Evolutionary conservation across 2,329 filamentous ascomycete genomes (phyloP).

Genomic region (Colletotrichum orchidophilum): DNA sequence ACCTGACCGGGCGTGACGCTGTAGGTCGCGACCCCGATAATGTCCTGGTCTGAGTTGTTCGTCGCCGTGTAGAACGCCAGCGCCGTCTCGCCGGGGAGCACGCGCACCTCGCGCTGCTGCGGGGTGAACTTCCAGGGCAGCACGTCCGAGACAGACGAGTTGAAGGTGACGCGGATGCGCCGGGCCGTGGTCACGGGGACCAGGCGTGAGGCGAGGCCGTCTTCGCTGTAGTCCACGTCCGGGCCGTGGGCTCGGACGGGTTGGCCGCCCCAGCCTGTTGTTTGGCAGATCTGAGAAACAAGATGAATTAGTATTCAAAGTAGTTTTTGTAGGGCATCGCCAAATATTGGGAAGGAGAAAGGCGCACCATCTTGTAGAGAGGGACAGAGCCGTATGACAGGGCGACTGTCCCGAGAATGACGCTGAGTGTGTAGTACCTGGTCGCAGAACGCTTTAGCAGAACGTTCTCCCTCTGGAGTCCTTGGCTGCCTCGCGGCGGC

Average conservation of each 20-base stretch:
- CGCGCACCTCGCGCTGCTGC: constrained; percentile 95
- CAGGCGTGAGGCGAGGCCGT: constrained; percentile 79
- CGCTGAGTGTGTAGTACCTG: constrained; percentile 79
- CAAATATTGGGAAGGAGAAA: background rate
- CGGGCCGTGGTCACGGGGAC: constrained; percentile 82
- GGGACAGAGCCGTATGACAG: constrained; percentile 86
- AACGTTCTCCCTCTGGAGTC: background rate
- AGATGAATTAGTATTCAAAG: too few relatives aligned
- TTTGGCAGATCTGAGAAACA: constrained; percentile 75
- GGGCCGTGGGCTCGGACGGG: constrained; percentile 80
- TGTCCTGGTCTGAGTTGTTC: constrained; percentile 89
- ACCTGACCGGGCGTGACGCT: constrained; percentile 96
- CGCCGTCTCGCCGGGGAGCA: constrained; percentile 95
- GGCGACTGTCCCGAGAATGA: constrained; percentile 82
- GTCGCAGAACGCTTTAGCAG: constrained; percentile 33
- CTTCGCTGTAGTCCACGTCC: constrained; percentile 54
- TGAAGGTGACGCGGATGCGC: constrained; percentile 95
- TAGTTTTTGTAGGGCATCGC: constrained; percentile 19
- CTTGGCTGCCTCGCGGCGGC: background rate
- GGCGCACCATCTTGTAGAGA: constrained; percentile 82
- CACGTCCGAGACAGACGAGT: constrained; percentile 92
- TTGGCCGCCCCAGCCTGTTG: constrained; percentile 91
- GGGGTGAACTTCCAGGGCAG: constrained; percentile 97
- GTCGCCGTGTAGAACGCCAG: constrained; percentile 98
- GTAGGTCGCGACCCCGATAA: constrained; percentile 98